A percentile compares a stretch with the other conserved stretches of the same genome.
phyloP scores from a whole-genome alignment of 768 basidiomycete species.

The Suillus subaureus region DNA sequence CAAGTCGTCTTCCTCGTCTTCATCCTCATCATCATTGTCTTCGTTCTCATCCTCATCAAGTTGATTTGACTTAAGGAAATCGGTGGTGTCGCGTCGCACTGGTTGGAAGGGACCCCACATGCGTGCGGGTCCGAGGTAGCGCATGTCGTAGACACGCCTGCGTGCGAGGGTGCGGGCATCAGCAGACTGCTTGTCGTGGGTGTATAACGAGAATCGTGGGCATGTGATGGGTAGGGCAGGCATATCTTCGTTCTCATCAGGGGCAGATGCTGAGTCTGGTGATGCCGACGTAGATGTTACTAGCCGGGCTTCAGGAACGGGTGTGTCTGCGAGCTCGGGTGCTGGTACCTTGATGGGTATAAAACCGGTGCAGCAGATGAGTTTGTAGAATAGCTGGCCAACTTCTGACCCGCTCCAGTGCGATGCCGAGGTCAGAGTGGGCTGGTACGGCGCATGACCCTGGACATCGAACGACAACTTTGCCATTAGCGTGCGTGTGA shows the following conservation, averaged over 20 bases:
- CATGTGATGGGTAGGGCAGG: neutral
- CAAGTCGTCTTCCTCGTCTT: conserved; percentile 14
- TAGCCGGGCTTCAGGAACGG: neutral
- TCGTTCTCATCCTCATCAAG: conserved; percentile 23
- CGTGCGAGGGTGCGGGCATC: conserved; percentile 30
- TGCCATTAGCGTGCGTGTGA: conserved; percentile 28
- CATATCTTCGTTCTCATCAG: neutral
- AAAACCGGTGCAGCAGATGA: conserved; percentile 49
- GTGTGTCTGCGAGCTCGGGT: neutral
- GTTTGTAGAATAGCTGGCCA: conserved; percentile 41
- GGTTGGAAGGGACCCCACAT: conserved; percentile 31
- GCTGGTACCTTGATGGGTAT: conserved; percentile 27
- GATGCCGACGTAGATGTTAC: neutral
- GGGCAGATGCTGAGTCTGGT: neutral
- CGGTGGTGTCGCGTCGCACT: conserved; percentile 14
- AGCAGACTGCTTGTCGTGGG: conserved; percentile 17
- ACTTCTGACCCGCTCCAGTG: conserved; percentile 31
- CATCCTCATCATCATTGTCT: conserved; percentile 21
- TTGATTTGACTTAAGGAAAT: neutral
- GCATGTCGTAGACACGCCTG: conserved; percentile 35
- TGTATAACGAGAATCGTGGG: neutral
- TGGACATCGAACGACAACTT: conserved; percentile 24
- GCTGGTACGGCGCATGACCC: conserved; percentile 17
- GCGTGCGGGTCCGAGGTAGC: conserved; percentile 29
- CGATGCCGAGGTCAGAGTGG: conserved; percentile 20